Conservation (phyloP, 2,329 filamentous ascomycete genomes). For the Aschersonia sp. region DNA sequence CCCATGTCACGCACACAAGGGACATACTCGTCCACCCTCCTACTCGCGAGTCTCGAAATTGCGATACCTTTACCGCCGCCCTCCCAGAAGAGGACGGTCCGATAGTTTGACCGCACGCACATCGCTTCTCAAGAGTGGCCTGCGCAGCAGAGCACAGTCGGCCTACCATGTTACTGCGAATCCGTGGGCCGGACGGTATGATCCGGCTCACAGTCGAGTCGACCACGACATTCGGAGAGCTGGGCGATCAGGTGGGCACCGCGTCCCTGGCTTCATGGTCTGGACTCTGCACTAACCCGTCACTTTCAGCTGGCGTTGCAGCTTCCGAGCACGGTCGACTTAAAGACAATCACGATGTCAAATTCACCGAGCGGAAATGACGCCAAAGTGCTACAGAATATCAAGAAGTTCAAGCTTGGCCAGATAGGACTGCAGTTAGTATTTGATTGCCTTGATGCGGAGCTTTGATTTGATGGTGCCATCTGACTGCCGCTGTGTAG, state of each 20-base stretch:
- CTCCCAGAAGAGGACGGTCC: no score
- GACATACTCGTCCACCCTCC: no score
- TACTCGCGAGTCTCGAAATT: no score
- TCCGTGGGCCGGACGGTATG: conserved; percentile 86
- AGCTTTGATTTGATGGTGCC: not conserved
- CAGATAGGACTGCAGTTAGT: conserved; percentile 44
- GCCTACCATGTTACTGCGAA: conserved; percentile 59
- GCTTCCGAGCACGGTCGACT: conserved; percentile 47
- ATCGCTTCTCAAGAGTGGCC: no score
- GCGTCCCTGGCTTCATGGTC: not conserved
- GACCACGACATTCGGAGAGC: conserved; percentile 54
- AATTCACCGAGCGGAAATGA: conserved; percentile 45
- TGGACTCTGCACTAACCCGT: not conserved
- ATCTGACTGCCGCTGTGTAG: conserved; percentile 25
- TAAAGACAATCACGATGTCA: conserved; percentile 44
- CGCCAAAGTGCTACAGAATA: conserved; percentile 42
- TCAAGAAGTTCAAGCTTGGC: conserved; percentile 38
- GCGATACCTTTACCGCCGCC: no score
- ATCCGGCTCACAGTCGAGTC: conserved; percentile 69
- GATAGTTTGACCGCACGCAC: no score
- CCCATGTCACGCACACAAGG: no score
- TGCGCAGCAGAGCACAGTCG: not conserved
- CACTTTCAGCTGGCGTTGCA: conserved; percentile 35
- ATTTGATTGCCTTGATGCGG: not conserved
- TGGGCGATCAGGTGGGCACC: conserved; percentile 33